phyloP scores from a whole-genome alignment of 257 asterid genomes.

The Datura wrightii region DNA sequence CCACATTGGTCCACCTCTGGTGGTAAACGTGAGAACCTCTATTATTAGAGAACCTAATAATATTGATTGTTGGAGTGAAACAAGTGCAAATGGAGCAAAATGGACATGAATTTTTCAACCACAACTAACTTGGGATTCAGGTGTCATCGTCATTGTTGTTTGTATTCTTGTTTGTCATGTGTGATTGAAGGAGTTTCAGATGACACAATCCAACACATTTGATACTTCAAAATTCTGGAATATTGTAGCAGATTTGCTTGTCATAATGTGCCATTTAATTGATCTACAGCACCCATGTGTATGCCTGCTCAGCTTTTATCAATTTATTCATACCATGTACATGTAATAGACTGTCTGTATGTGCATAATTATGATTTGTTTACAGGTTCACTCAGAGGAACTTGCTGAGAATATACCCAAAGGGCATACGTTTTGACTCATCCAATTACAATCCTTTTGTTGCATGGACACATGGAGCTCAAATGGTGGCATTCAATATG shows the following conservation, averaged over 20 bases:
- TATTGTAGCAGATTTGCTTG: neutral
- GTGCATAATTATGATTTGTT: slow-evolving; percentile 26
- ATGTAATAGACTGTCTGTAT: neutral
- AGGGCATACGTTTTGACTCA: slow-evolving; percentile 80
- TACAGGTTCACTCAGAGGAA: slow-evolving; percentile 81
- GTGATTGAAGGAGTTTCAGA: neutral
- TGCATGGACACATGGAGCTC: slow-evolving; percentile 95
- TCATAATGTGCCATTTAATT: neutral
- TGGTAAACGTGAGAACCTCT: neutral
- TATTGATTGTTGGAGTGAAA: neutral
- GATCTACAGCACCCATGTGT: slow-evolving; percentile 10
- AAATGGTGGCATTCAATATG: slow-evolving; percentile 95
- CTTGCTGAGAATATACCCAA: slow-evolving; percentile 78
- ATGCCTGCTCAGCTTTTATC: neutral
- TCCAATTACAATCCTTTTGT: slow-evolving; percentile 88
- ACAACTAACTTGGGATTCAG: neutral
- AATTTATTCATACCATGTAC: slow-evolving; percentile 3
- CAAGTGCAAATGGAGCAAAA: slow-evolving; percentile 1
- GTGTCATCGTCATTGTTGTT: neutral
- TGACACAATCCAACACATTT: slow-evolving; percentile 16
- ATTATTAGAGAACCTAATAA: neutral
- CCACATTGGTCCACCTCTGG: no score
- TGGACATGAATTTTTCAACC: neutral
- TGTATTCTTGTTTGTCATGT: slow-evolving; percentile 15
- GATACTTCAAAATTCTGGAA: slow-evolving; percentile 14